Evolutionary conservation across 2,329 filamentous ascomycete genomes (phyloP).

Genomic region (Colletotrichum spaethianum): DNA sequence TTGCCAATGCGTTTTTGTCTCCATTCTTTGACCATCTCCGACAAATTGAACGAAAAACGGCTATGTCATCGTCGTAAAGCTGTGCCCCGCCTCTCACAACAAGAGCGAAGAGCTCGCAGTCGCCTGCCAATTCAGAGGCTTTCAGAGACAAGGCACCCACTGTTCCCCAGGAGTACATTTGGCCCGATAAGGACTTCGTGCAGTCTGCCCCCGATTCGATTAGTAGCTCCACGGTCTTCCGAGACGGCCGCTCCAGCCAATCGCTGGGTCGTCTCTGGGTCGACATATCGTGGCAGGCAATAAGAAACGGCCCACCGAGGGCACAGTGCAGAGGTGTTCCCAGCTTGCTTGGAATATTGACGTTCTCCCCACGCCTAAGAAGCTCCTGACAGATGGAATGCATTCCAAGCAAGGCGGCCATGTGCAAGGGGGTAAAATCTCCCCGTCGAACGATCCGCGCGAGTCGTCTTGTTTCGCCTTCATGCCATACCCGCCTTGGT

Average conservation of each 20-base stretch:
- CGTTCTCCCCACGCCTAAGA: neutral
- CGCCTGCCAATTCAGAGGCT: slow-evolving; percentile 4
- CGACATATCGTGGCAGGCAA: neutral
- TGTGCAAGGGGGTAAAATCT: slow-evolving; percentile 23
- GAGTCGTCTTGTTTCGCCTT: slow-evolving; percentile 9
- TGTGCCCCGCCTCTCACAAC: slow-evolving; percentile 1
- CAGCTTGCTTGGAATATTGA: slow-evolving; percentile 7
- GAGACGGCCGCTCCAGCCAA: neutral
- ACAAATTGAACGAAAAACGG: neutral
- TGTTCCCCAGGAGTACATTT: neutral
- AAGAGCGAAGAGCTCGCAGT: slow-evolving; percentile 2
- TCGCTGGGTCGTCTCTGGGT: neutral
- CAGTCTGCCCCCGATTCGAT: slow-evolving; percentile 13
- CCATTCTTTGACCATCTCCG: slow-evolving; percentile 9
- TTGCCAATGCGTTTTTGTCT: neutral
- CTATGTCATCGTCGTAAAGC: slow-evolving; percentile 3
- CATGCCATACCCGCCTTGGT: neutral
- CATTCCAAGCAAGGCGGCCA: slow-evolving; percentile 16
- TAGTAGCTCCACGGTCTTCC: neutral
- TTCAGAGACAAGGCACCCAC: slow-evolving; percentile 14
- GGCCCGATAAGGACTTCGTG: neutral
- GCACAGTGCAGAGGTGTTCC: slow-evolving; percentile 28
- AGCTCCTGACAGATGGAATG: neutral
- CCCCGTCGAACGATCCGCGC: slow-evolving; percentile 12
- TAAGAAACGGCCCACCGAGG: slow-evolving; percentile 5